A percentile compares a stretch with the other conserved stretches of the same genome.
Conservation (phyloP, 495 filamentous ascomycete species). For the Baudoinia panamericana region DNA sequence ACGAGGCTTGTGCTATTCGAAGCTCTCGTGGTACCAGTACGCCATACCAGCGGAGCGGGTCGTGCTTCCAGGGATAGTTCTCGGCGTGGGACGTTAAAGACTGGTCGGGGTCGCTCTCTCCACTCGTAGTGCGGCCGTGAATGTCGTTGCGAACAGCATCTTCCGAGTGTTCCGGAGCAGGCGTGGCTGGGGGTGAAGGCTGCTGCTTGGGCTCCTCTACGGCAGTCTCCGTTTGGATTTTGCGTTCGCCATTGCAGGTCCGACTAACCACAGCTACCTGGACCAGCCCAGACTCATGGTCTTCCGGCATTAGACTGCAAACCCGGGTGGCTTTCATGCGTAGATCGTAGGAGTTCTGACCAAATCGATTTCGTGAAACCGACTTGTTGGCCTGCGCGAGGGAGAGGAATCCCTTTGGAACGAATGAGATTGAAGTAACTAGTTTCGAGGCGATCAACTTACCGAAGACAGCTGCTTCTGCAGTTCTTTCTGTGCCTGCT, state of each 20-base stretch:
- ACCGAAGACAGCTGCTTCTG: constrained; percentile 41
- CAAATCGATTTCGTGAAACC: constrained; percentile 24
- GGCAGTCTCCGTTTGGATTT: neutral
- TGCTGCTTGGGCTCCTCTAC: constrained; percentile 4
- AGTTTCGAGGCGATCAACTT: too few relatives aligned
- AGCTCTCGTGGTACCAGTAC: constrained; percentile 34
- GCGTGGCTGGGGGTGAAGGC: constrained; percentile 7
- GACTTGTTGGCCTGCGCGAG: constrained; percentile 35
- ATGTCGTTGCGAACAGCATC: neutral
- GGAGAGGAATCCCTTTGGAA: constrained; percentile 24
- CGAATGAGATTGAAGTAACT: too few relatives aligned
- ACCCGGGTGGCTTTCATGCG: constrained; percentile 29
- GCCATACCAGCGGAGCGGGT: constrained; percentile 36
- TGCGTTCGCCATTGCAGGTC: too few relatives aligned
- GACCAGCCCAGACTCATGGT: too few relatives aligned
- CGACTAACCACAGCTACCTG: too few relatives aligned
- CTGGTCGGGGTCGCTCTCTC: neutral
- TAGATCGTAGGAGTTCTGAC: constrained; percentile 35
- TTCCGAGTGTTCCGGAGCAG: neutral
- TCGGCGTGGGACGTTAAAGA: too few relatives aligned
- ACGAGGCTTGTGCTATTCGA: constrained; percentile 28
- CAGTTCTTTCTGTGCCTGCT: constrained; percentile 43
- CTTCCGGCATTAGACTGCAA: neutral
- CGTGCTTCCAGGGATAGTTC: constrained; percentile 11
- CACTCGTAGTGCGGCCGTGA: neutral